Percentiles rank a stretch among this genome's conserved stretches.
These are phyloP conservation scores for Yamadazyma songkhlaensis DNA, from an alignment of 1,139 yeast genomes.

Conservation along the genomic window DNA sequence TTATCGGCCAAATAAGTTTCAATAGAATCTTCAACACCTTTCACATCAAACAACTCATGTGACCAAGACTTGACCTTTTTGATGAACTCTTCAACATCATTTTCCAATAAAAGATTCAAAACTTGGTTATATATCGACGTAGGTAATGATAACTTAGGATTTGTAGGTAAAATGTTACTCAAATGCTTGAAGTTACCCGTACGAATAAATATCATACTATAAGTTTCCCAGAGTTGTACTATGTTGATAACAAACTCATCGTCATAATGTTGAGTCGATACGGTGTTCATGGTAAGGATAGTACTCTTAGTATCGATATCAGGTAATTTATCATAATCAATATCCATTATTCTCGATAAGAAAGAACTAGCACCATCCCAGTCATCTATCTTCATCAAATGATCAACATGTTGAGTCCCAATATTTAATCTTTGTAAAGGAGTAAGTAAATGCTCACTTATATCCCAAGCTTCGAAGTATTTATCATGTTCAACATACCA, in stretches of 20 bases:
- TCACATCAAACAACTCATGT: constrained; percentile 48
- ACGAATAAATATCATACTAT: constrained; percentile 56
- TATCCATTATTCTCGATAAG: constrained; percentile 36
- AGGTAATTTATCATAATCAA: constrained; percentile 30
- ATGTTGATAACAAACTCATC: constrained; percentile 30
- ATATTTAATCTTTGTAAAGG: constrained; percentile 51
- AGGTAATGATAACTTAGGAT: constrained; percentile 35
- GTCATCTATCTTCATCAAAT: constrained; percentile 44
- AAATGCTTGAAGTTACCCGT: constrained; percentile 47
- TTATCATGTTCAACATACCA: constrained; percentile 65
- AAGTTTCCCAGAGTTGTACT: constrained; percentile 62
- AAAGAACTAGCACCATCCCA: constrained; percentile 62
- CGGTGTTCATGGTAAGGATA: constrained; percentile 15
- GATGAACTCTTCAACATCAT: constrained; percentile 30
- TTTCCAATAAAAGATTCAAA: constrained; percentile 47
- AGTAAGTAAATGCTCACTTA: constrained; percentile 56
- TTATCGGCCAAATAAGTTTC: constrained; percentile 38
- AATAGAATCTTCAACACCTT: constrained; percentile 41
- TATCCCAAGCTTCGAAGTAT: constrained; percentile 73
- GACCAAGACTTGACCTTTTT: constrained; percentile 59
- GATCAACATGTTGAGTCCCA: constrained; percentile 64
- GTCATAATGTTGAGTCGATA: constrained; percentile 16
- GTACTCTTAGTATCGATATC: constrained; percentile 32
- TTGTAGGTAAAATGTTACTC: constrained; percentile 52
- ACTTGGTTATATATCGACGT: constrained; percentile 49